Evolutionary conservation across 1,284 basidiomycete species (phyloP).

Genomic region (Gymnopus androsaceus): DNA sequence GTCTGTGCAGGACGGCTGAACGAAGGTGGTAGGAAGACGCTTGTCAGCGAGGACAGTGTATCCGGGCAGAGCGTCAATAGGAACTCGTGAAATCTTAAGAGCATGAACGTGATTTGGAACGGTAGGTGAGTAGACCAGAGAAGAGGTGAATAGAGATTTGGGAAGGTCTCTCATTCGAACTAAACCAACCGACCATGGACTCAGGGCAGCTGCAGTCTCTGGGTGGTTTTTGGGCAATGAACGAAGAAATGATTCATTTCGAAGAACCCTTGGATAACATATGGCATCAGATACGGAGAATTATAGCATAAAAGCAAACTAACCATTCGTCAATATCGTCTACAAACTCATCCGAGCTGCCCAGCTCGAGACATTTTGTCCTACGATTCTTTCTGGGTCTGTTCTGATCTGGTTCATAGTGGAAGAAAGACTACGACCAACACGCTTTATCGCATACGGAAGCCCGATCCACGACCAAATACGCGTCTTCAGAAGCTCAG

Average conservation of each 20-base stretch:
- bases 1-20: conserved; percentile 6
- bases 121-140: not conserved
- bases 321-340: conserved; percentile 18
- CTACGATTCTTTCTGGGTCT: not conserved
- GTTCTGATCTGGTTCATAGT: no score
- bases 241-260: conserved; percentile 10
- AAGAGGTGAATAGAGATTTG: not conserved
- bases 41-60: conserved; percentile 9
- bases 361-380: not conserved
- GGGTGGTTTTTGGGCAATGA: conserved; percentile 2
- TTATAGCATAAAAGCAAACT: not conserved
- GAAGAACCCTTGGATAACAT: conserved; percentile 9
- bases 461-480: conserved; percentile 8
- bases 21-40: conserved; percentile 1
- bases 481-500: not conserved
- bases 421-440: not conserved
- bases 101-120: not conserved
- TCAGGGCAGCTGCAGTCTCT: not conserved
- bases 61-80: conserved; percentile 7
- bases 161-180: conserved; percentile 11
- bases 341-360: conserved; percentile 14
- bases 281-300: no score
- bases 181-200: conserved; percentile 10
- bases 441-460: conserved; percentile 1
- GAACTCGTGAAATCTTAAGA: not conserved